Evolutionary conservation across 306 rosid genomes (phyloP), one percentile per base, ranked within the genome.

Genomic region (Nissolia schottii): DNA sequence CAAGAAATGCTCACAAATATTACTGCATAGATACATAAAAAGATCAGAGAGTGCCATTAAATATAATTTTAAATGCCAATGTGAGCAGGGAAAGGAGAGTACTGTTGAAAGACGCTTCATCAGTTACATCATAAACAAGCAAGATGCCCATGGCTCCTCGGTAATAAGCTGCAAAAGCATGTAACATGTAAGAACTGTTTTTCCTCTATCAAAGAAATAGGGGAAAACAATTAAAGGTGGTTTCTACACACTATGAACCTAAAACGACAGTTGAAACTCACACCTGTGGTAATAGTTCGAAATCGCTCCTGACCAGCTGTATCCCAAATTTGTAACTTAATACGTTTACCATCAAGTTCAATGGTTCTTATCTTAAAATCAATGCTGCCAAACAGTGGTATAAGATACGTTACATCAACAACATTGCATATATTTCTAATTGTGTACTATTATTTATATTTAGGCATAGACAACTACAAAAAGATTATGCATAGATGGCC

Each of bases 271-370:
- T 35, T 19, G 31, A 73, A 77, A 57, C 68, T 40, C 31, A 31
- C 50, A 81, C 96, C 96, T 64, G 92, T 89, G 66, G 96, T 89
- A 71, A 89, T 89, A 16, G 92, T 89, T 63, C 96, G 87, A 56
- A 89, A 89, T 63, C 96, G 83, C 71, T 89, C 96, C 77, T 89
- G 92, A 59, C 96, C 96, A 77, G 96, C 96, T 7, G 96, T 89
- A 79, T 89, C 96, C 96, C 96, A 89, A 51, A 87, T 89, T 75
- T 87, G 96, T 81, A 89, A 83, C 80, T 89, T 89, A 55, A 89
- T 81, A 23, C 90, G 84, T 77, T 85, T 87, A 49, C 85, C 87
- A 79, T 89, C 92, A 54, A 87, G 90, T 76, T 89, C 95, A 60
- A 89, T 86, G 76, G 95, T 86, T 85, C 95, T 84, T 82, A 89